Evolutionary conservation across 1,284 basidiomycete species (phyloP).

Genomic region (Rhodotorula mucilaginosa): DNA sequence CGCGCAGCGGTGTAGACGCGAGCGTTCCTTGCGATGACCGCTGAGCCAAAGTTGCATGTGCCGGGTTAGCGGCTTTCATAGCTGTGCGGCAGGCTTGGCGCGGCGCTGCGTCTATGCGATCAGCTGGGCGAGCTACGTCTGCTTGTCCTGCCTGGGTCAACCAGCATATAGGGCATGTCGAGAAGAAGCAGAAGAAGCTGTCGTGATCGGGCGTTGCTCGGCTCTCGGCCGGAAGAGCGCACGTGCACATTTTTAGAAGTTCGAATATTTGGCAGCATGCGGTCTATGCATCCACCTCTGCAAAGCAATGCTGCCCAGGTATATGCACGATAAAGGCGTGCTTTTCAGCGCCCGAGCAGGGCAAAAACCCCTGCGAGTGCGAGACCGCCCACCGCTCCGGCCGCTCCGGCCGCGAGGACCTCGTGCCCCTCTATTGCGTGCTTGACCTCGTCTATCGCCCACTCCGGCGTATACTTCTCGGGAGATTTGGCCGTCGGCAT

Average conservation of each 20-base stretch:
- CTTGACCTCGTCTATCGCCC: slow-evolving; percentile 7
- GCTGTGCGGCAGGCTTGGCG: not conserved
- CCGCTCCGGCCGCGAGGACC: slow-evolving; percentile 13
- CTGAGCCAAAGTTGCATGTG: not conserved
- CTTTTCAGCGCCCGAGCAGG: not conserved
- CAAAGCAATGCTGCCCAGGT: no score
- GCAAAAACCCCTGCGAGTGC: slow-evolving; percentile 5
- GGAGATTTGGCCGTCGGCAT: no score
- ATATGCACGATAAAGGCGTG: not conserved
- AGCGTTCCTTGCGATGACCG: not conserved
- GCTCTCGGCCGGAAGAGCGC: no score
- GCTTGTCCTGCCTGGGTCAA: no score
- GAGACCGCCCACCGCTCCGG: slow-evolving; percentile 15
- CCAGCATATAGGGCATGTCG: no score
- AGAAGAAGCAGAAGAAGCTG: no score
- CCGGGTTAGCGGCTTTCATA: no score
- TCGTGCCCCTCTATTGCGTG: slow-evolving; percentile 16
- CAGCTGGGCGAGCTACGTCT: not conserved
- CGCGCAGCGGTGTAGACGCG: not conserved
- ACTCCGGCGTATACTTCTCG: not conserved
- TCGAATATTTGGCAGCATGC: no score
- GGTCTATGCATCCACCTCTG: no score
- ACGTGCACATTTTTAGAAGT: no score
- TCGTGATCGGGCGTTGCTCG: no score
- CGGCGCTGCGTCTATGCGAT: not conserved